Percentiles rank a stretch among this genome's conserved stretches.
Evolutionary conservation across 2,329 filamentous ascomycete genomes (phyloP).

Genomic region (Diaporthe helianthi): DNA sequence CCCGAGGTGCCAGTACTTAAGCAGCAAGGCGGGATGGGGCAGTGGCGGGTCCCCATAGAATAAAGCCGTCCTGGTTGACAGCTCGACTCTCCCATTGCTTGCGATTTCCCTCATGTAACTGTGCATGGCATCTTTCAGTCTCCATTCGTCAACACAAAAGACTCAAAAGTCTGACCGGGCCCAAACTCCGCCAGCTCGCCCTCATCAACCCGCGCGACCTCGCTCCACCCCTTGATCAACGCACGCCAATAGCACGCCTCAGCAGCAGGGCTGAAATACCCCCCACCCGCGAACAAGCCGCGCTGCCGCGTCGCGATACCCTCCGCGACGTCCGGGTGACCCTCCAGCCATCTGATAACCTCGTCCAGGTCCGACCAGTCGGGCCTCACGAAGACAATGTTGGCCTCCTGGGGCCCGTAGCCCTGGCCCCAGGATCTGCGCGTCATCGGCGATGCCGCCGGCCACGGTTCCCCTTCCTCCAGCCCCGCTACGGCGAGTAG

Average conservation of each 20-base stretch:
- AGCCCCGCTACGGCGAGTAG: constrained; percentile 33
- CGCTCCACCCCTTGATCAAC: constrained; percentile 55
- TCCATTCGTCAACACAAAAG: constrained; percentile 45
- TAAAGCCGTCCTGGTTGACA: not conserved
- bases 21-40: not conserved
- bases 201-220: constrained; percentile 47
- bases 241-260: constrained; percentile 62
- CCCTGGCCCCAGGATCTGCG: constrained; percentile 48
- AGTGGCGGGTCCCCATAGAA: not conserved
- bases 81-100: not conserved
- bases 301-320: constrained; percentile 57
- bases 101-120: not conserved
- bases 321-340: constrained; percentile 50
- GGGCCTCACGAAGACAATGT: constrained; percentile 57
- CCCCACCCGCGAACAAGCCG: constrained; percentile 49
- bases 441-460: constrained; percentile 36
- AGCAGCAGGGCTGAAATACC: constrained; percentile 57
- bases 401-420: constrained; percentile 48
- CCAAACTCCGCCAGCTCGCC: constrained; percentile 43
- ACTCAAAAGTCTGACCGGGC: constrained; percentile 49
- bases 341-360: constrained; percentile 54
- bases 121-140: too few relatives aligned
- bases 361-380: constrained; percentile 60
- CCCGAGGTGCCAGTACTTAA: not conserved
- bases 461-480: constrained; percentile 30